Percentiles rank a stretch among this genome's conserved stretches.
These are phyloP conservation scores for Pseudonectria foliicola DNA, from an alignment of 2,329 filamentous ascomycete genomes.

Conservation along the genomic window DNA sequence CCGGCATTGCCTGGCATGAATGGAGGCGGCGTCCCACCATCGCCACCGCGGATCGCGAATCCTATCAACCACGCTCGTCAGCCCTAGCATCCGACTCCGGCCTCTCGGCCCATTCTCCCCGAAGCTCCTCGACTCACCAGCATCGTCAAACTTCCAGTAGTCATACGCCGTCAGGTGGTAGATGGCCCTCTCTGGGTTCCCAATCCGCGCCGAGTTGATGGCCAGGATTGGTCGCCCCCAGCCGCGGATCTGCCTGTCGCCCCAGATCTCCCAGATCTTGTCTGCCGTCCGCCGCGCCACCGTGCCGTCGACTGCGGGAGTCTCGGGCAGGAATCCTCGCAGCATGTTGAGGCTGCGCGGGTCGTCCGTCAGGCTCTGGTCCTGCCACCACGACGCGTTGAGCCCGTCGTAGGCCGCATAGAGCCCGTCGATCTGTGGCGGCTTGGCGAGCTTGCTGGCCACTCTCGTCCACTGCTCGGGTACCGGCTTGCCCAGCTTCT, in stretches of 20 bases:
- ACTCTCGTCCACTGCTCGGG: conserved; percentile 42
- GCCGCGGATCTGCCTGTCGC: conserved; percentile 34
- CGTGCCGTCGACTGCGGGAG: conserved; percentile 28
- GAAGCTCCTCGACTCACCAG: conserved; percentile 14
- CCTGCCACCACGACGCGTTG: conserved; percentile 35
- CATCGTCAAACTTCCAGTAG: conserved; percentile 36
- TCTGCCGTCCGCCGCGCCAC: conserved; percentile 30
- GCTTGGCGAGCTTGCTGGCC: conserved; percentile 43
- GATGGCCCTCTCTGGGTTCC: conserved; percentile 34
- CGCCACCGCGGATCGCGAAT: conserved; percentile 23
- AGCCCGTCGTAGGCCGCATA: conserved; percentile 50
- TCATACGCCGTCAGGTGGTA: conserved; percentile 34
- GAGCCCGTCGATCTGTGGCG: conserved; percentile 42
- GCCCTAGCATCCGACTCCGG: background rate
- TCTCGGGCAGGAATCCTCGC: conserved; percentile 36
- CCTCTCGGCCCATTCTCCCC: too few relatives aligned
- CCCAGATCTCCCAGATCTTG: conserved; percentile 34
- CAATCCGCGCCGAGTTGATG: conserved; percentile 36
- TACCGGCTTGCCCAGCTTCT: conserved; percentile 34
- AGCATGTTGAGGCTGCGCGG: conserved; percentile 40
- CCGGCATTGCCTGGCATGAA: conserved; percentile 33
- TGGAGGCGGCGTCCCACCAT: conserved; percentile 22
- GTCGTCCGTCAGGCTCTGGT: conserved; percentile 30
- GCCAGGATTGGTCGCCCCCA: conserved; percentile 42
- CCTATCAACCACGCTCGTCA: conserved; percentile 5